A percentile compares a stretch with the other conserved stretches of the same genome.
These are phyloP conservation scores for Sorghum bicolor DNA, from an alignment of 176 grass and related monocot genomes.

Conservation along the genomic window DNA sequence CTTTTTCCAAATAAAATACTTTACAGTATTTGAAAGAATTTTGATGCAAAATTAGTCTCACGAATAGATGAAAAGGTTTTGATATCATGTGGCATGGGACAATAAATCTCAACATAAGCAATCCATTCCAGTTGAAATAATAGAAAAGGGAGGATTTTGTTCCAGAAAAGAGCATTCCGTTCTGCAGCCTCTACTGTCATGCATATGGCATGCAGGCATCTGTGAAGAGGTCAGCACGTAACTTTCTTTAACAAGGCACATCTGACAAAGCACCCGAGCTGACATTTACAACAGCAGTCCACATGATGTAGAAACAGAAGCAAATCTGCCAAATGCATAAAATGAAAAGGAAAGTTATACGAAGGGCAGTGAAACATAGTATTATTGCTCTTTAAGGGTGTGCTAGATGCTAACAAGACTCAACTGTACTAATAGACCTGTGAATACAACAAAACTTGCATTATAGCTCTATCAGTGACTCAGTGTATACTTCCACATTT, in stretches of 20 bases:
- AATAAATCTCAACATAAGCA: conserved; percentile 26
- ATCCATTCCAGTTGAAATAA: conserved; percentile 23
- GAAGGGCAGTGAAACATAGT: background rate
- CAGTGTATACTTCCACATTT: background rate
- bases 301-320: conserved; percentile 17
- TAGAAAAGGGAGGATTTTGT: conserved; percentile 5
- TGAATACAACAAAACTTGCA: background rate
- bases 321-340: conserved; percentile 25
- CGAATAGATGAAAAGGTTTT: conserved; percentile 14
- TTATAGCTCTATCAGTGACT: background rate
- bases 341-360: background rate
- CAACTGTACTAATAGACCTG: background rate
- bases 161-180: background rate
- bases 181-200: background rate
- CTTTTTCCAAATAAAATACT: conserved; percentile 13
- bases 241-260: conserved; percentile 25
- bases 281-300: background rate
- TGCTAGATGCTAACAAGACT: background rate
- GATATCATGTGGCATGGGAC: background rate
- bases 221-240: conserved; percentile 11
- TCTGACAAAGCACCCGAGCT: conserved; percentile 15
- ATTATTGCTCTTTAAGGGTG: background rate
- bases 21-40: conserved; percentile 9
- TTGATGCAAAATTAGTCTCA: conserved; percentile 33
- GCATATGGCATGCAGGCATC: conserved; percentile 10